A percentile compares a stretch with the other conserved stretches of the same genome.
Conservation (phyloP, 768 basidiomycete genomes). For the Serpula lacrymans region DNA sequence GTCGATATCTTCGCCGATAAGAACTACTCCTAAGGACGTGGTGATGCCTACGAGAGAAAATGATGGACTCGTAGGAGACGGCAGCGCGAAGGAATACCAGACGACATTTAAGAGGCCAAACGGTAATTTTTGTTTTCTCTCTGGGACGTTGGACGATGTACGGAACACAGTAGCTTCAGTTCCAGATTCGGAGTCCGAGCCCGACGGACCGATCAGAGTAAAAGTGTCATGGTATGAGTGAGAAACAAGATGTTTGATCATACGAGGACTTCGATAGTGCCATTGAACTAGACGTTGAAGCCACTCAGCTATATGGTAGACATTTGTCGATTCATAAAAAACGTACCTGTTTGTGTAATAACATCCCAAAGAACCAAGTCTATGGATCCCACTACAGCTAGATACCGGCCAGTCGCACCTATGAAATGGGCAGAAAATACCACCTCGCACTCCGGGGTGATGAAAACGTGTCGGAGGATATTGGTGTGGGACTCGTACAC, state of each 20-base stretch:
- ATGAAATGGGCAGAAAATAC: slow-evolving; percentile 58
- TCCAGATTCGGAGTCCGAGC: slow-evolving; percentile 25
- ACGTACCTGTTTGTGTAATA: slow-evolving; percentile 56
- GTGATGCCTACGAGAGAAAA: slow-evolving; percentile 73
- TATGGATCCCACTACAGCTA: slow-evolving; percentile 49
- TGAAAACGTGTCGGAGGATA: slow-evolving; percentile 55
- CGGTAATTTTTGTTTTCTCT: slow-evolving; percentile 47
- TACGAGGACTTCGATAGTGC: slow-evolving; percentile 39
- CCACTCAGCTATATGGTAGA: slow-evolving; percentile 1
- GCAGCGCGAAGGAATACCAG: slow-evolving; percentile 34
- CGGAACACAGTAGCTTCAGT: slow-evolving; percentile 49
- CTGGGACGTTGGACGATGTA: slow-evolving; percentile 41
- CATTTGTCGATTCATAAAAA: neutral
- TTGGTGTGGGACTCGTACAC: slow-evolving; percentile 73
- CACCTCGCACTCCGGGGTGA: slow-evolving; percentile 48
- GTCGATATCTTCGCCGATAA: slow-evolving; percentile 60
- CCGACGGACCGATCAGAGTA: slow-evolving; percentile 46
- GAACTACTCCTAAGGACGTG: slow-evolving; percentile 56
- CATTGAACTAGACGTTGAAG: slow-evolving; percentile 52
- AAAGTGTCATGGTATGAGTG: slow-evolving; percentile 60
- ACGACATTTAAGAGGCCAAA: slow-evolving; percentile 56
- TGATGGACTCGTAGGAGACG: slow-evolving; percentile 26
- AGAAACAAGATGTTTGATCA: slow-evolving; percentile 45
- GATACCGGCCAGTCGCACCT: slow-evolving; percentile 66
- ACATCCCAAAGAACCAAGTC: slow-evolving; percentile 74